Conservation (phyloP, 2,329 filamentous ascomycete species). For the Pseudocercospora pini-densiflorae region DNA sequence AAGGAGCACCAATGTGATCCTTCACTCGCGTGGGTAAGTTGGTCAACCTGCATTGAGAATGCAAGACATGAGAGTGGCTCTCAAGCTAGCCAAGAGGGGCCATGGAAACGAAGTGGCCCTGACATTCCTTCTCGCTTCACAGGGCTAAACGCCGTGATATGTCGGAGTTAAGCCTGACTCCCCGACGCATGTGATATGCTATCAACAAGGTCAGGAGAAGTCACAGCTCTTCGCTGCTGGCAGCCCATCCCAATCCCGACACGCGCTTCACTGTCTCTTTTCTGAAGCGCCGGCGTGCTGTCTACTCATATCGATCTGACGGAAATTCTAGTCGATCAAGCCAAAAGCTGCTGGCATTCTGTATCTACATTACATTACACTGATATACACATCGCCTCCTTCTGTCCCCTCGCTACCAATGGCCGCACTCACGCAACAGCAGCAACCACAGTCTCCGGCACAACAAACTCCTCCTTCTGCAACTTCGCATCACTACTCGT, state of each 20-base stretch:
- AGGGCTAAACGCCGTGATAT: neutral
- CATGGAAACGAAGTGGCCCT: neutral
- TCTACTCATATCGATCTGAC: neutral
- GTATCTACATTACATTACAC: neutral
- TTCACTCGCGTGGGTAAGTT: neutral
- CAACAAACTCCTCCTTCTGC: conserved; percentile 27
- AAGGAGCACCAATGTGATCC: neutral
- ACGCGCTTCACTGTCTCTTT: too few relatives aligned
- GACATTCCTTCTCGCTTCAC: neutral
- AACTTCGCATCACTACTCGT: conserved; percentile 26
- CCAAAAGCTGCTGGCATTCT: neutral
- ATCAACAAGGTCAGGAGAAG: neutral
- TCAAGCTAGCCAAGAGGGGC: neutral
- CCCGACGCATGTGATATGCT: neutral
- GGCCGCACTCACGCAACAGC: conserved; percentile 18
- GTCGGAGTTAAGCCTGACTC: neutral
- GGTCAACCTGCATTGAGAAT: neutral
- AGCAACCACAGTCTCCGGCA: conserved; percentile 23
- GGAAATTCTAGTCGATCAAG: neutral
- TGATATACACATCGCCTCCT: neutral
- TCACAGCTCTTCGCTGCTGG: too few relatives aligned
- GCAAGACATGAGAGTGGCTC: too few relatives aligned
- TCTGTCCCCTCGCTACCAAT: too few relatives aligned
- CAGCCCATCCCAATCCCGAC: too few relatives aligned
- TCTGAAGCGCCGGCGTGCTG: neutral